phyloP scores from a whole-genome alignment of 768 basidiomycete species.

The Kwoniella dejecticola region DNA sequence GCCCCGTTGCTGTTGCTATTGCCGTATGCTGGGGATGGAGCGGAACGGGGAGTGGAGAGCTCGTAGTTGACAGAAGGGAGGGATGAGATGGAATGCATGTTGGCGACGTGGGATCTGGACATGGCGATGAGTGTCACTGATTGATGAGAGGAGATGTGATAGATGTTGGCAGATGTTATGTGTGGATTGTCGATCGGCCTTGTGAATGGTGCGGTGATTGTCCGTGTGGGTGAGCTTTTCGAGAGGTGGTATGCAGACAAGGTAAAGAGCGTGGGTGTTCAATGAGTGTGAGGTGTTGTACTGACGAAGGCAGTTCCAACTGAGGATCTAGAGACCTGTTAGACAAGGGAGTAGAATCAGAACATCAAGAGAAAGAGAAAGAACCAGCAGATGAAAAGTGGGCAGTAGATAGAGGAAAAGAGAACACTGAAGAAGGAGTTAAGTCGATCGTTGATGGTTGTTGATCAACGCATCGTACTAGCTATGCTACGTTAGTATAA shows the following conservation, averaged over 20 bases:
- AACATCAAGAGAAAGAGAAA: too few relatives aligned
- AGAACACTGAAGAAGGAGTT: too few relatives aligned
- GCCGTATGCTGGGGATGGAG: conserved; percentile 7
- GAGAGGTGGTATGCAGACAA: background rate
- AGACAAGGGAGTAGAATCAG: background rate
- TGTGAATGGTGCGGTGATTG: too few relatives aligned
- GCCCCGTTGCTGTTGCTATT: conserved; percentile 6
- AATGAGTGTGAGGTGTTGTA: conserved; percentile 2
- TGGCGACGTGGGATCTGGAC: conserved; percentile 15
- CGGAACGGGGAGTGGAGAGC: conserved; percentile 4
- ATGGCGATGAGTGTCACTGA: background rate
- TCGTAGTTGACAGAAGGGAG: background rate
- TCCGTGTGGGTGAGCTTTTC: background rate
- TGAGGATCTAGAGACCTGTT: background rate
- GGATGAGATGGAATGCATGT: conserved; percentile 20
- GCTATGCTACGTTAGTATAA: too few relatives aligned
- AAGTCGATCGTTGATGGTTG: too few relatives aligned
- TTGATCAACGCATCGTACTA: too few relatives aligned
- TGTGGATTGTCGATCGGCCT: too few relatives aligned
- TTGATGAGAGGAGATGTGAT: too few relatives aligned
- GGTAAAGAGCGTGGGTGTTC: background rate
- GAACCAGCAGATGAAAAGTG: too few relatives aligned
- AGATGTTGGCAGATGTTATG: too few relatives aligned
- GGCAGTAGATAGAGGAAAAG: too few relatives aligned
- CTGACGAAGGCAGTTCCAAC: background rate